Evolutionary conservation across 2,329 filamentous ascomycete genomes (phyloP).

Genomic region (Plenodomus lindquistii): DNA sequence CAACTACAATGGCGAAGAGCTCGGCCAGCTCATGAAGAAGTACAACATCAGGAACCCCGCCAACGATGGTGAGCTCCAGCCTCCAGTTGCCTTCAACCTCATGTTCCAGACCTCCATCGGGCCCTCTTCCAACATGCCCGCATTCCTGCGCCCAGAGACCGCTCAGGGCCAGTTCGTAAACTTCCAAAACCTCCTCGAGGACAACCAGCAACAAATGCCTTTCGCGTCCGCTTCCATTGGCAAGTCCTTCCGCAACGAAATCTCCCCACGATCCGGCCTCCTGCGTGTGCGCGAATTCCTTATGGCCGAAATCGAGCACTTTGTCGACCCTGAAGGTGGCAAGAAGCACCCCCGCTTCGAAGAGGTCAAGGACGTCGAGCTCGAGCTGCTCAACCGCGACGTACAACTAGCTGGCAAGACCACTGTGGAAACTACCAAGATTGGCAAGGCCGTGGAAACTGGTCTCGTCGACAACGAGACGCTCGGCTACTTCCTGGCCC

Average conservation of each 20-base stretch:
- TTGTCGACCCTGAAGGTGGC: conserved; percentile 88
- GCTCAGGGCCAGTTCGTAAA: conserved; percentile 98
- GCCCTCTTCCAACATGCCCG: conserved; percentile 81
- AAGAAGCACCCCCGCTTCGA: conserved; percentile 92
- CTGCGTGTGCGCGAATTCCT: conserved; percentile 94
- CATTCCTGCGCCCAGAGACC: conserved; percentile 73
- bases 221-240: conserved; percentile 97
- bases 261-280: conserved; percentile 88
- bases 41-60: conserved; percentile 87
- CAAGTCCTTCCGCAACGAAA: conserved; percentile 98
- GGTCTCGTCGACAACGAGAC: conserved; percentile 95
- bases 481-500: conserved; percentile 92
- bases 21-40: conserved; percentile 83
- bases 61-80: conserved; percentile 74
- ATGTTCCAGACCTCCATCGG: conserved; percentile 98
- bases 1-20: conserved; percentile 86
- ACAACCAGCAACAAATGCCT: conserved; percentile 93
- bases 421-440: conserved; percentile 69
- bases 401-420: conserved; percentile 89
- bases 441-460: conserved; percentile 82
- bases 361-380: conserved; percentile 81
- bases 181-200: conserved; percentile 94
- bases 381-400: conserved; percentile 81
- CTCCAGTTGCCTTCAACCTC: conserved; percentile 92
- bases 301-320: conserved; percentile 99